Percentiles rank a stretch among this genome's conserved stretches.
phyloP scores from a whole-genome alignment of 2,329 filamentous ascomycete genomes.

The Neoascochyta sp. region DNA sequence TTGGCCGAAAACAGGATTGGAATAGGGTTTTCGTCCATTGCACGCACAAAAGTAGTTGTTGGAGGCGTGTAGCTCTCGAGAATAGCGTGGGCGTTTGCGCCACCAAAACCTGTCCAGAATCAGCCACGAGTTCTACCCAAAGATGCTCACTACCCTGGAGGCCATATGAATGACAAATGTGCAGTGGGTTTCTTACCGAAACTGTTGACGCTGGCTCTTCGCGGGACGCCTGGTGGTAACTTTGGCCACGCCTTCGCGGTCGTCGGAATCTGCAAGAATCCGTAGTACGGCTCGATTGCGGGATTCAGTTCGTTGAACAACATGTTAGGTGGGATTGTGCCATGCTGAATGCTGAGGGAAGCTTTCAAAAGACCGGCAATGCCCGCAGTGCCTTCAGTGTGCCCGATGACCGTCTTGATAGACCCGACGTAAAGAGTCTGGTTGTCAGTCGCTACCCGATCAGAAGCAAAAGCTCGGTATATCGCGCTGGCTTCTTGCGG shows the following conservation, averaged over 20 bases:
- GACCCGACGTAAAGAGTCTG: slow-evolving; percentile 16
- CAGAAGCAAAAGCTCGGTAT: slow-evolving; percentile 6
- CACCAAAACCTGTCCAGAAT: slow-evolving; percentile 22
- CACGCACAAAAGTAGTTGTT: too few species aligned
- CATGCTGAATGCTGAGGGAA: slow-evolving; percentile 25
- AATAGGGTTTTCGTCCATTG: too few species aligned
- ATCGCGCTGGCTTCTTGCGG: slow-evolving; percentile 20
- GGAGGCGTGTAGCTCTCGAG: slow-evolving; percentile 7
- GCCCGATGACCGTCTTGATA: slow-evolving; percentile 42
- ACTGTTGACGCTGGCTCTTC: slow-evolving; percentile 17
- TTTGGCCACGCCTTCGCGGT: slow-evolving; percentile 9
- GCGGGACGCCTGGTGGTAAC: slow-evolving; percentile 1
- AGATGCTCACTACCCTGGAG: too few species aligned
- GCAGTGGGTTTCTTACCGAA: too few species aligned
- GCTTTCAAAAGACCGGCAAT: slow-evolving; percentile 39
- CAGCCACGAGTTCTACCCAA: too few species aligned
- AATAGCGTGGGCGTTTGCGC: slow-evolving; percentile 19
- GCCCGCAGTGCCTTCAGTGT: slow-evolving; percentile 41
- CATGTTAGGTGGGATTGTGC: slow-evolving; percentile 34
- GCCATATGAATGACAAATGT: too few species aligned
- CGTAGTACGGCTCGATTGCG: slow-evolving; percentile 16
- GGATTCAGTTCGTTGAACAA: slow-evolving; percentile 34
- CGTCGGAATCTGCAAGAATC: slow-evolving; percentile 10
- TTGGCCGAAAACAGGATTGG: slow-evolving; percentile 6
- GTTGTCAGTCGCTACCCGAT: background rate